phyloP scores from a whole-genome alignment of 2,329 filamentous ascomycete genomes.

The Byssochlamys sp. region DNA sequence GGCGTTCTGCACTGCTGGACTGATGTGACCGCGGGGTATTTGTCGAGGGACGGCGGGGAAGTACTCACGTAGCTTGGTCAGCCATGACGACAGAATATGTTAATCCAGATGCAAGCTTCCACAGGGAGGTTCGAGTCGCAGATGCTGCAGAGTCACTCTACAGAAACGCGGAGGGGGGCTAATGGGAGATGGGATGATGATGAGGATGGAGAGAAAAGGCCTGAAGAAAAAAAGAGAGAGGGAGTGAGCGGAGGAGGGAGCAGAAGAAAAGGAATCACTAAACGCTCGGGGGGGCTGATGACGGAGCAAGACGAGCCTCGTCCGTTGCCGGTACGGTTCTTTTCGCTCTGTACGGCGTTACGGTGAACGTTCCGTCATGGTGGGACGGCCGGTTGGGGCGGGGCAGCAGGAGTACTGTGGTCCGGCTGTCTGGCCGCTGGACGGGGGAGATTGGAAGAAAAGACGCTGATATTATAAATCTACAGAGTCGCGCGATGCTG shows the following conservation, averaged over 20 bases:
- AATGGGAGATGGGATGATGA: background rate
- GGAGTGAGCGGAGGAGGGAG: background rate
- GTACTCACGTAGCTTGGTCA: constrained; percentile 38
- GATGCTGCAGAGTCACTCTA: constrained; percentile 4
- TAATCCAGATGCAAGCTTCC: constrained; percentile 1
- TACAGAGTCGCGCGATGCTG: background rate
- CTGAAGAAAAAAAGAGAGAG: constrained; percentile 7
- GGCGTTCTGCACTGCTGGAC: background rate
- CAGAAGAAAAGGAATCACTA: too few species aligned
- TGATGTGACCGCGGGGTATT: background rate
- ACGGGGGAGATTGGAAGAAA: constrained; percentile 2
- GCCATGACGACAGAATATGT: constrained; percentile 27
- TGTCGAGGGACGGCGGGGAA: constrained; percentile 2
- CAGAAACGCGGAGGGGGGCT: background rate
- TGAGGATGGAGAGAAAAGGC: constrained; percentile 5
- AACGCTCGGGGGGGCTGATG: background rate
- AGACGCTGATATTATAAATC: background rate
- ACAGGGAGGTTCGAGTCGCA: background rate
- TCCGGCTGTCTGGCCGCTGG: constrained; percentile 14
- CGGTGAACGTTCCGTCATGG: constrained; percentile 22
- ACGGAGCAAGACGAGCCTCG: background rate
- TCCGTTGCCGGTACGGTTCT: background rate
- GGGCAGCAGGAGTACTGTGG: constrained; percentile 25
- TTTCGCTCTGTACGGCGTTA: background rate
- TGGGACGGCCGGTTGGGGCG: constrained; percentile 16